A percentile compares a stretch with the other conserved stretches of the same genome.
These are phyloP conservation scores for Ochromonadaceae sp. DNA, from an alignment of 352 stramenopile species.

Conservation along the genomic window DNA sequence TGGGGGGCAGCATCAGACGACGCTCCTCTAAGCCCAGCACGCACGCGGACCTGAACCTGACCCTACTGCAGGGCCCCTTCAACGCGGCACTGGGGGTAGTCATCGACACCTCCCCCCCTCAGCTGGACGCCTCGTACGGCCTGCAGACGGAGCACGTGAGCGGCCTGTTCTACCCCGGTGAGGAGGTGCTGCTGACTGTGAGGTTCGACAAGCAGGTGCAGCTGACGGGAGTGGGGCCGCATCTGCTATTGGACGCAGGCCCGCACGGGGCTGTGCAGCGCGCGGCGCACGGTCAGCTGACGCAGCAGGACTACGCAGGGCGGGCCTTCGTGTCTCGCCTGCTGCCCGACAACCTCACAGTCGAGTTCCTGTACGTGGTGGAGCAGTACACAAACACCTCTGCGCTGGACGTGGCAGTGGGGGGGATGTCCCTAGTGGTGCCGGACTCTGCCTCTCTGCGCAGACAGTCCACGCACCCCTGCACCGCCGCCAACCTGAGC, in stretches of 20 bases:
- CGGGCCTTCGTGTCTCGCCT: not conserved
- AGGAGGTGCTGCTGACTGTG: not conserved
- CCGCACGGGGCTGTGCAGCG: no score
- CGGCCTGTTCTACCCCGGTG: not conserved
- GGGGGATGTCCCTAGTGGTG: not conserved
- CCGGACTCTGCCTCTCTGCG: not conserved
- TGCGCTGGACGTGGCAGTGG: not conserved
- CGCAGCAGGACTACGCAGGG: not conserved
- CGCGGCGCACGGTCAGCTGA: not conserved
- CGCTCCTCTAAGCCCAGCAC: no score
- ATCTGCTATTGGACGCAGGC: not conserved
- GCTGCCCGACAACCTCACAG: not conserved
- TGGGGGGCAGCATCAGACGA: no score
- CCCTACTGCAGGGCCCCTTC: no score
- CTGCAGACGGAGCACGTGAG: not conserved
- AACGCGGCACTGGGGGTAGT: no score
- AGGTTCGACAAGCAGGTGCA: not conserved
- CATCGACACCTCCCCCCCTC: not conserved
- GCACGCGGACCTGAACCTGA: no score
- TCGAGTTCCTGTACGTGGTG: constrained; percentile 8
- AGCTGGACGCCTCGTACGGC: not conserved
- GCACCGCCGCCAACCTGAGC: not conserved
- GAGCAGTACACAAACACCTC: not conserved
- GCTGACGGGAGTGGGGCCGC: not conserved
- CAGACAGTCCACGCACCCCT: constrained; percentile 1